These are phyloP conservation scores for Cairneyella variabilis DNA, from an alignment of 495 filamentous ascomycete species.

Conservation along the genomic window DNA sequence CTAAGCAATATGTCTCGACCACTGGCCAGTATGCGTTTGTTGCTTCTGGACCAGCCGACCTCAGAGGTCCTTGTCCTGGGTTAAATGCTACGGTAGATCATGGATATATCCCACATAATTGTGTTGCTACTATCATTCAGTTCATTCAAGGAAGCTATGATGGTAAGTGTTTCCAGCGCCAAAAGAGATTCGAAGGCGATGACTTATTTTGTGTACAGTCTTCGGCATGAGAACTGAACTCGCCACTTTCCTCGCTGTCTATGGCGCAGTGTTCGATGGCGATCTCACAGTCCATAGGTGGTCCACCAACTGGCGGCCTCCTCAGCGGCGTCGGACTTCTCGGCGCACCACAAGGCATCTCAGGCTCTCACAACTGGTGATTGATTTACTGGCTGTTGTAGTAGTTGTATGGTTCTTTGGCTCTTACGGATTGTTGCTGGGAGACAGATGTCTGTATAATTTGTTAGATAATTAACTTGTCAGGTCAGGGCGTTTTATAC, in stretches of 20 bases:
- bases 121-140: slow-evolving; percentile 36
- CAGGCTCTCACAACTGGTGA: slow-evolving; percentile 49
- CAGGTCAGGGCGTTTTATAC: no score
- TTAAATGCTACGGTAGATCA: slow-evolving; percentile 48
- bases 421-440: no score
- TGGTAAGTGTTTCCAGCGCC: background rate
- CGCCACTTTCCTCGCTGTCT: slow-evolving; percentile 30
- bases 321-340: slow-evolving; percentile 20
- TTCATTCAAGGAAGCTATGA: slow-evolving; percentile 30
- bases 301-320: slow-evolving; percentile 16
- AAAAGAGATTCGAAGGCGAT: background rate
- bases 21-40: slow-evolving; percentile 38
- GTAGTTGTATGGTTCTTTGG: no score
- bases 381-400: no score
- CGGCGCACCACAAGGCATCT: slow-evolving; percentile 33
- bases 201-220: slow-evolving; percentile 27
- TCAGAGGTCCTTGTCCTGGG: slow-evolving; percentile 47
- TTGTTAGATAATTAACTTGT: no score
- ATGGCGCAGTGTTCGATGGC: slow-evolving; percentile 33
- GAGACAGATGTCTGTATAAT: no score
- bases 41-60: slow-evolving; percentile 35
- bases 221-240: slow-evolving; percentile 40
- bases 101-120: slow-evolving; percentile 49
- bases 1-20: slow-evolving; percentile 19
- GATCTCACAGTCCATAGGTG: slow-evolving; percentile 24